phyloP scores from a whole-genome alignment of 495 filamentous ascomycete species.

The Sordaria brevicollis region DNA sequence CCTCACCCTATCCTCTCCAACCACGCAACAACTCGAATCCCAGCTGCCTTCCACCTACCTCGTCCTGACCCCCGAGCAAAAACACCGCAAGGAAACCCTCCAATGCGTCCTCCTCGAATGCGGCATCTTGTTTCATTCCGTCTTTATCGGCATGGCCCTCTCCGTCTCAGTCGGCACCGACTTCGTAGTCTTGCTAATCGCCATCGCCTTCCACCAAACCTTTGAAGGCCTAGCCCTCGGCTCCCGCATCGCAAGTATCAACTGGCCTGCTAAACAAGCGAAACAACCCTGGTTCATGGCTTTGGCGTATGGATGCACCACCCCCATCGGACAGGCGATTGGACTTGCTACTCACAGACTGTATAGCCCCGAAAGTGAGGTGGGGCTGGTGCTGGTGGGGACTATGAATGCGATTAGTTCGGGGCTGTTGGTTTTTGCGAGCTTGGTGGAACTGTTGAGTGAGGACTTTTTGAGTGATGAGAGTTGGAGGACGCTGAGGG shows the following conservation, averaged over 20 bases:
- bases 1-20: slow-evolving; percentile 3
- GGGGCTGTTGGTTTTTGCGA: slow-evolving; percentile 78
- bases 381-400: slow-evolving; percentile 79
- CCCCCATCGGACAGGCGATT: slow-evolving; percentile 81
- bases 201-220: slow-evolving; percentile 71
- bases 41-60: neutral
- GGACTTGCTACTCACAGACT: slow-evolving; percentile 73
- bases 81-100: slow-evolving; percentile 50
- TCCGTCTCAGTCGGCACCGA: slow-evolving; percentile 63
- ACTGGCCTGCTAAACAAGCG: slow-evolving; percentile 35
- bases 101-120: slow-evolving; percentile 75
- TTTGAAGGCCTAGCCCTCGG: slow-evolving; percentile 69
- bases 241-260: slow-evolving; percentile 55
- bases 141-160: slow-evolving; percentile 84
- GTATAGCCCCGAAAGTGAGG: slow-evolving; percentile 70
- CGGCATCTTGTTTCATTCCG: slow-evolving; percentile 75
- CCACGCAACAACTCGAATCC: neutral
- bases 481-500: slow-evolving; percentile 66
- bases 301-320: slow-evolving; percentile 72
- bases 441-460: slow-evolving; percentile 77
- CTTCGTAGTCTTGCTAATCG: slow-evolving; percentile 70
- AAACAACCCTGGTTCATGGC: slow-evolving; percentile 83
- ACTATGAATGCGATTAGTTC: slow-evolving; percentile 83
- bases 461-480: slow-evolving; percentile 89
- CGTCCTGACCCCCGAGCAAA: slow-evolving; percentile 28